A percentile compares a stretch with the other conserved stretches of the same genome.
Evolutionary conservation across 495 filamentous ascomycete species (phyloP).

Genomic region (Aspergillus bridgeri): DNA sequence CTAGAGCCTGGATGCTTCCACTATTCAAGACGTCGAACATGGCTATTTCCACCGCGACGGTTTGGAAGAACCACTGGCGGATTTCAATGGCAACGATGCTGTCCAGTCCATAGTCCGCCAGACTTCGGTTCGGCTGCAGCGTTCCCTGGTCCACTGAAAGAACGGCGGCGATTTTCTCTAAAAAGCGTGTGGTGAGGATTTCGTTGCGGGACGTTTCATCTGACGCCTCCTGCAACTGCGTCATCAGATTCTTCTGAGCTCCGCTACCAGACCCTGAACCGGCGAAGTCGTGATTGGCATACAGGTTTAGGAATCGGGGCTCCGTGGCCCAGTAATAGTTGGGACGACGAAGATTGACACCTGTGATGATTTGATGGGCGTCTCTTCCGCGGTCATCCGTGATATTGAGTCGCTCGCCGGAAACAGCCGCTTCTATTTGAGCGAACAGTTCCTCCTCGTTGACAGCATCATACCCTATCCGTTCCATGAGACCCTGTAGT

Average conservation of each 20-base stretch:
- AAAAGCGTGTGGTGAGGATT: not conserved
- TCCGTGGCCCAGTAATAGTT: conserved; percentile 22
- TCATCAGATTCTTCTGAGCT: not conserved
- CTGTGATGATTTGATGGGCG: conserved; percentile 19
- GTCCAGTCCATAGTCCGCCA: conserved; percentile 18
- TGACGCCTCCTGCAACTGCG: not conserved
- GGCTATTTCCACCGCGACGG: conserved; percentile 36
- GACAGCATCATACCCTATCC: not conserved
- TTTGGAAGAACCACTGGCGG: conserved; percentile 33
- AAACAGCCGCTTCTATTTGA: conserved; percentile 27
- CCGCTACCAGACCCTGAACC: not conserved
- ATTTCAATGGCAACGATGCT: conserved; percentile 32
- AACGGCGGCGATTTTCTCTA: conserved; percentile 2
- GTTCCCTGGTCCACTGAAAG: conserved; percentile 23
- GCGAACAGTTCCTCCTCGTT: conserved; percentile 21
- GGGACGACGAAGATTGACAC: conserved; percentile 17
- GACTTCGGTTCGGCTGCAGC: conserved; percentile 1
- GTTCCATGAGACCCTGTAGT: not conserved
- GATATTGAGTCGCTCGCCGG: conserved; percentile 1
- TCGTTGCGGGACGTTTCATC: not conserved
- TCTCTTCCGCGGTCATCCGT: conserved; percentile 5
- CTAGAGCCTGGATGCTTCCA: conserved; percentile 16
- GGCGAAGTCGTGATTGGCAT: not conserved
- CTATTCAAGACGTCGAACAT: conserved; percentile 31
- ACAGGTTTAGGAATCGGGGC: conserved; percentile 14